phyloP scores from a whole-genome alignment of 768 basidiomycete genomes.

The Dioszegia crocea region DNA sequence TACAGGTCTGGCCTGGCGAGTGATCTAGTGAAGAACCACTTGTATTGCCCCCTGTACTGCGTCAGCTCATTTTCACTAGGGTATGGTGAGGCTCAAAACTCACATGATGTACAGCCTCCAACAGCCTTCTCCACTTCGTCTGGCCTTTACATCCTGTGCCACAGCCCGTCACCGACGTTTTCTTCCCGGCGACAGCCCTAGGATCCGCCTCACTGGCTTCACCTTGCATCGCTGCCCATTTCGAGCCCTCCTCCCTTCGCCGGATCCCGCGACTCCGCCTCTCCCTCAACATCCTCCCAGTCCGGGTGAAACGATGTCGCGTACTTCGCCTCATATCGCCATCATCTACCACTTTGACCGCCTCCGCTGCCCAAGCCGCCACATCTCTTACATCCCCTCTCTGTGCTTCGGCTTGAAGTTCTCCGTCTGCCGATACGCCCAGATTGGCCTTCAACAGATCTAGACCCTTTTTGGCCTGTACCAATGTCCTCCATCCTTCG shows the following conservation, averaged over 20 bases:
- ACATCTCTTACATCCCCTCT: too few relatives aligned
- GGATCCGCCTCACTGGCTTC: background rate
- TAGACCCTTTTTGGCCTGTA: slow-evolving; percentile 4
- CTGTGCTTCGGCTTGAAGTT: background rate
- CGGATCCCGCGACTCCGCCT: background rate
- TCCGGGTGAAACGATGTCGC: background rate
- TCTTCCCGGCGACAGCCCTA: background rate
- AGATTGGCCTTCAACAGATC: background rate
- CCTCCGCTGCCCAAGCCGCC: background rate
- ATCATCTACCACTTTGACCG: background rate
- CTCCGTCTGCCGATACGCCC: background rate
- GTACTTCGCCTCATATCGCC: background rate
- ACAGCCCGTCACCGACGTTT: background rate
- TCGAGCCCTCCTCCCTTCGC: background rate
- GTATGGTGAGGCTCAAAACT: background rate
- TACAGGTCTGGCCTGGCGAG: too few relatives aligned
- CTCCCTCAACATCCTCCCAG: background rate
- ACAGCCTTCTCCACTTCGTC: slow-evolving; percentile 7
- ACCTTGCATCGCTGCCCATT: background rate
- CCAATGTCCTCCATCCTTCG: background rate
- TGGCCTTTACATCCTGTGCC: background rate
- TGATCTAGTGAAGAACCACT: background rate
- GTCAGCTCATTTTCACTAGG: background rate
- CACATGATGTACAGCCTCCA: slow-evolving; percentile 16
- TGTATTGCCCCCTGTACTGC: slow-evolving; percentile 1